Evolutionary conservation across 495 filamentous ascomycete genomes (phyloP).

Genomic region (Chaetomium tenue): DNA sequence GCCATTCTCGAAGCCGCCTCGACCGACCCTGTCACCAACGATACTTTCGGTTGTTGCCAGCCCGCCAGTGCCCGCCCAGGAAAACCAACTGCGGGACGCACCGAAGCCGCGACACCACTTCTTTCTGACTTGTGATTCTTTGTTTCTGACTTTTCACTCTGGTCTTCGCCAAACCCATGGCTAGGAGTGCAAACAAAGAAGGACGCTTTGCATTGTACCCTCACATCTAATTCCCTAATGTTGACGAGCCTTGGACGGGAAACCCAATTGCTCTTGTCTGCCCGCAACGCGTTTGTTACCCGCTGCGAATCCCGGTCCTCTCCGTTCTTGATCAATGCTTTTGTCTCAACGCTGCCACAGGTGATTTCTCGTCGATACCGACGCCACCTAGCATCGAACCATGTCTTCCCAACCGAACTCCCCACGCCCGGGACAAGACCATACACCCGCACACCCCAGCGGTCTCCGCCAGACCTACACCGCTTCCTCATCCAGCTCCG

Average conservation of each 20-base stretch:
- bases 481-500: constrained; percentile 35
- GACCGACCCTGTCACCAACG: not conserved
- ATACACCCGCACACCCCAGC: constrained; percentile 44
- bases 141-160: not conserved
- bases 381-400: not conserved
- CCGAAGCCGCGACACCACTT: constrained; percentile 7
- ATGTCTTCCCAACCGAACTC: constrained; percentile 23
- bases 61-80: not conserved
- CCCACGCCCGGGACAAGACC: constrained; percentile 25
- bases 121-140: not conserved
- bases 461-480: constrained; percentile 48
- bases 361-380: constrained; percentile 3
- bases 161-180: constrained; percentile 7
- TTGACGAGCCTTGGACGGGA: not conserved
- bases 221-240: not conserved
- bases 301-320: too few species aligned
- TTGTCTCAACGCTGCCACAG: constrained; percentile 1
- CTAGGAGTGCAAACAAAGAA: not conserved
- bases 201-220: constrained; percentile 12
- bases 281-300: too few species aligned
- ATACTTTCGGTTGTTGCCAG: not conserved
- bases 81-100: not conserved
- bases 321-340: constrained; percentile 5
- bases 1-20: not conserved
- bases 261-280: not conserved